Base-by-base conservation (phyloP, 176 grass and related monocot species). In the Thinopyrum elongatum region DNA sequence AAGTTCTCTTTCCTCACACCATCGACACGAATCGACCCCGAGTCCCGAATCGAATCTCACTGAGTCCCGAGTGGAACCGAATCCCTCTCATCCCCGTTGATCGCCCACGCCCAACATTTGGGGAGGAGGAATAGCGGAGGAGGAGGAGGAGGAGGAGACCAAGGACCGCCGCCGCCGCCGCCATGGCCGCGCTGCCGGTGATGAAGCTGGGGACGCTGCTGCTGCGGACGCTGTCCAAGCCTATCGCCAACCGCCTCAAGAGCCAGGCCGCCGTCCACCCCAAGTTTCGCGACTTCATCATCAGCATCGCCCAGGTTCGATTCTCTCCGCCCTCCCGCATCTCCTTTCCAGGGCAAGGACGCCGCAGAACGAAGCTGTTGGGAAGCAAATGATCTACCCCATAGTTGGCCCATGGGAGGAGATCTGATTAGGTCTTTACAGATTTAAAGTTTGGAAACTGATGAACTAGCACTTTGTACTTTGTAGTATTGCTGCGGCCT, bases 231-330 rank as follows among this genome's bases (percentile, higher is more conserved):
- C 31, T 95, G 39, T 96, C 90, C 87, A 99, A 99, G 80, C 94
- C 97, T 74, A 96, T 96, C 86, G 97, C 94, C 29, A 90, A 79
- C 79, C 90, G 94, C 57, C 97, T 99, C 79, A 99, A 99, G 90
- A 90, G 42, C 88, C 92, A 99, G 84, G 97, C 97, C 16, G 92
- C 94, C 19, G 86, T 92, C 81, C 97, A 99, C 86, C 97, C 94
- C 86, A 94, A 92, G 80, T 93, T 99, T 64, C 94, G 97, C 63
- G 80, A 83, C 53, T 80, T 94, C 79, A 96, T 99, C 88, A 78
- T 99, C 68, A 66, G 78, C 94, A 28, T 99, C 76, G 97, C 97
- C 59, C 94, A 99, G 94, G 97, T 95, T 49, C 1, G 49, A 14
- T 53, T 39, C 68, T 21, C 19, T 72, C 57, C 23, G 25, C 19